Evolutionary conservation across 2,329 filamentous ascomycete species (phyloP).

Genomic region (Penicillium sp.): DNA sequence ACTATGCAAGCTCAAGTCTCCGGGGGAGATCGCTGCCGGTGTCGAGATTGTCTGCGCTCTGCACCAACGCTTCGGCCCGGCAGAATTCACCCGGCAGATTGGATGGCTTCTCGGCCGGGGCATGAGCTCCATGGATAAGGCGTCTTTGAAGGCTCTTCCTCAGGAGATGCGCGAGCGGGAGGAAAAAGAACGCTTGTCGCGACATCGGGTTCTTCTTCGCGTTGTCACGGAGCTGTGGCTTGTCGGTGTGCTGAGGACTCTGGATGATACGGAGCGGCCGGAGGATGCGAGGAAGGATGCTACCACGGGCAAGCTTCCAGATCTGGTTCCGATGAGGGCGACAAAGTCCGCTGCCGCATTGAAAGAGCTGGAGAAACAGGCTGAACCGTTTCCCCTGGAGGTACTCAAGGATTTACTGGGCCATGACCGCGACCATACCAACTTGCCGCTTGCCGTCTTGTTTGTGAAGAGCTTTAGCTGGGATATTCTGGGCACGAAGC

Average conservation of each 20-base stretch:
- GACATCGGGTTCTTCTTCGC: slow-evolving; percentile 82
- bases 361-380: slow-evolving; percentile 64
- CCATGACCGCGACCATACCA: slow-evolving; percentile 88
- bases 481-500: slow-evolving; percentile 85
- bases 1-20: slow-evolving; percentile 84
- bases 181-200: slow-evolving; percentile 86
- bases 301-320: slow-evolving; percentile 48
- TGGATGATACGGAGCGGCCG: slow-evolving; percentile 68
- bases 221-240: slow-evolving; percentile 97
- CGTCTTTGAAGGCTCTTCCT: slow-evolving; percentile 73
- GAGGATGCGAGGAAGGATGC: slow-evolving; percentile 63
- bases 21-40: slow-evolving; percentile 86
- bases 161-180: slow-evolving; percentile 88
- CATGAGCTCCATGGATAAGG: slow-evolving; percentile 86
- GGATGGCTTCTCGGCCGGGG: slow-evolving; percentile 92
- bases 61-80: slow-evolving; percentile 88
- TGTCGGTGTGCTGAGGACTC: slow-evolving; percentile 79
- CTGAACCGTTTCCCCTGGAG: slow-evolving; percentile 93
- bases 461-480: slow-evolving; percentile 97
- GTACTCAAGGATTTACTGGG: slow-evolving; percentile 96
- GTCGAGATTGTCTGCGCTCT: slow-evolving; percentile 94
- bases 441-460: slow-evolving; percentile 85
- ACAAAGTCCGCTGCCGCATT: slow-evolving; percentile 58
- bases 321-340: slow-evolving; percentile 59
- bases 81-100: slow-evolving; percentile 86